A percentile compares a stretch with the other conserved stretches of the same genome.
Conservation (phyloP, 257 asterid species). For the Lycium ferocissimum region DNA sequence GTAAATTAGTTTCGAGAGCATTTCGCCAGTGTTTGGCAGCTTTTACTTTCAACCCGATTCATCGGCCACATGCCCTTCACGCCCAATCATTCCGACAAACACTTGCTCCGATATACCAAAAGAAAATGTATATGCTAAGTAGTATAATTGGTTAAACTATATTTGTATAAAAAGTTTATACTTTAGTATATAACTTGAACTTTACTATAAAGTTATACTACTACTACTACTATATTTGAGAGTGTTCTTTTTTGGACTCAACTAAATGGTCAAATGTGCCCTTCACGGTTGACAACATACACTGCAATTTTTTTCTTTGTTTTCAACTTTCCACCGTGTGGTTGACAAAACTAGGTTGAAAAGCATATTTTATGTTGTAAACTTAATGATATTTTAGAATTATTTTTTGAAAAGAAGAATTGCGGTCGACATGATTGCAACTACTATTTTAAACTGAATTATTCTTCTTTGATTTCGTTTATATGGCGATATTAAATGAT, state of each 20-base stretch:
- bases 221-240: not conserved
- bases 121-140: not conserved
- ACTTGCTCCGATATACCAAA: not conserved
- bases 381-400: not conserved
- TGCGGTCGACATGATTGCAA: not conserved
- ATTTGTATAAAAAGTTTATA: not conserved
- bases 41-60: no score
- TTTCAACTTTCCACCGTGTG: not conserved
- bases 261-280: not conserved
- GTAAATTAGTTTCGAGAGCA: no score
- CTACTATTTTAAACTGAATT: not conserved
- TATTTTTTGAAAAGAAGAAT: no score
- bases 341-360: not conserved
- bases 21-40: no score
- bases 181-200: not conserved
- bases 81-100: no score
- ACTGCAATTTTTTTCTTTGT: not conserved
- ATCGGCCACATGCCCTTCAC: no score
- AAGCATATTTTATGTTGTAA: not conserved
- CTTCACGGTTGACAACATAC: not conserved
- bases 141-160: not conserved
- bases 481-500: not conserved
- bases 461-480: not conserved
- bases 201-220: not conserved
- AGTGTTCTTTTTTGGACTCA: not conserved